Base-by-base conservation (phyloP, 2,329 filamentous ascomycete genomes). In the Celoporthe dispersa region DNA sequence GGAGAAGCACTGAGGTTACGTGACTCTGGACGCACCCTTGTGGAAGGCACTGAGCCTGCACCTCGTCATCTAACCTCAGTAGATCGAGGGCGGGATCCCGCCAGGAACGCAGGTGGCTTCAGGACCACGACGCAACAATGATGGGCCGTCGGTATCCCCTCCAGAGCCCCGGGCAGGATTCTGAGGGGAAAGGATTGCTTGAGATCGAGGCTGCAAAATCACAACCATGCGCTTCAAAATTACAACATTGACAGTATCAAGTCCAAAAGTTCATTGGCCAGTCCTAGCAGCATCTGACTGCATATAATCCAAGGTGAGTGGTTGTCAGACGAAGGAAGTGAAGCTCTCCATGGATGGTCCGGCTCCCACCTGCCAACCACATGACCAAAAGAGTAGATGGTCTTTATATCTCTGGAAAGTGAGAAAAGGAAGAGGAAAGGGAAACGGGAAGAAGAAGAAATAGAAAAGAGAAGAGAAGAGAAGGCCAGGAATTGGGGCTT, bases 161-260 rank as follows among this genome's bases (percentile, higher is more conserved):
- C 12, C 16, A 14, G 14, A 16, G n/a, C 1, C 1, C n/a, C 9
- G 48, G 0, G 48, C 1, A 5, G 0, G 22, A 25, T 53, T 14
- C 1, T 2, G 1, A 14, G 22, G 48, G 51, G 25, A 31, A 55
- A 25, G 2, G 4, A 11, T 55, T 7, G 12, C n/a, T 55, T 2
- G 5, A 25, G n/a, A 25, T 2, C 11, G 51, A 55, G 1, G 41
- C 16, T 22, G 6, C 6, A 44, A 22, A 41, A 16, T 16, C 39
- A 41, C 1, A 41, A 14, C 39, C 6, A 2, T 41, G 39, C 39
- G 39, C 16, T 12, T 16, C 39, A n/a, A n/a, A n/a, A n/a, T n/a
- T n/a, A n/a, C n/a, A n/a, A n/a, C n/a, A n/a, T n/a, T n/a, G n/a
- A n/a, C n/a, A n/a, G n/a, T n/a, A n/a, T n/a, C n/a, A n/a, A n/a